Conservation (phyloP, 1,139 yeast species). For the Saccharomycopsis hybrid region DNA sequence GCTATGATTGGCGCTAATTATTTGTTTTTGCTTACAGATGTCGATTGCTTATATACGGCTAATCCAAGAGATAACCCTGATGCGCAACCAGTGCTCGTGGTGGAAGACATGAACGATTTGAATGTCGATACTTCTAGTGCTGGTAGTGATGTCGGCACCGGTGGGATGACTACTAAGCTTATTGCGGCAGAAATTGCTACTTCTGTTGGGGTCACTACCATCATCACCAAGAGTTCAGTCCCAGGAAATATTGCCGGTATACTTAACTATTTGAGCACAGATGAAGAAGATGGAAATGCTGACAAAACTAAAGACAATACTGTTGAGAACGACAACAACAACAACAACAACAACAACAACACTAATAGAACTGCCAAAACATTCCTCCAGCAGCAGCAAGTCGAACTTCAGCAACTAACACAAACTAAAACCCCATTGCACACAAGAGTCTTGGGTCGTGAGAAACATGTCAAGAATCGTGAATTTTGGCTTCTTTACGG, state of each 20-base stretch:
- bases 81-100: conserved; percentile 77
- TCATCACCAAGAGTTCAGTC: conserved; percentile 68
- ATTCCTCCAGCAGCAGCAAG: conserved; percentile 31
- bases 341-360: conserved; percentile 5
- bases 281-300: background rate
- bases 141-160: conserved; percentile 90
- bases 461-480: conserved; percentile 61
- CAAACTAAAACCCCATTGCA: conserved; percentile 62
- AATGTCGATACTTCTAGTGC: conserved; percentile 68
- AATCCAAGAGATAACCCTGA: conserved; percentile 82
- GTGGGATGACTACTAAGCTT: conserved; percentile 96
- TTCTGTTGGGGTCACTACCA: conserved; percentile 87
- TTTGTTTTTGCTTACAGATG: conserved; percentile 88
- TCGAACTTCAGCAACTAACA: conserved; percentile 36
- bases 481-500: conserved; percentile 95
- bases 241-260: conserved; percentile 74
- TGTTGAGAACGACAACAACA: conserved; percentile 28
- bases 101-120: conserved; percentile 68
- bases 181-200: conserved; percentile 97
- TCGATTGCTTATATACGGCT: conserved; percentile 87
- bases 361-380: too few relatives aligned
- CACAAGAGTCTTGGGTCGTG: conserved; percentile 78
- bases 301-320: background rate
- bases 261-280: conserved; percentile 50
- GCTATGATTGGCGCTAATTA: conserved; percentile 94